Conservation (phyloP, 2,329 filamentous ascomycete species). For the Ramularia collo-cygni region DNA sequence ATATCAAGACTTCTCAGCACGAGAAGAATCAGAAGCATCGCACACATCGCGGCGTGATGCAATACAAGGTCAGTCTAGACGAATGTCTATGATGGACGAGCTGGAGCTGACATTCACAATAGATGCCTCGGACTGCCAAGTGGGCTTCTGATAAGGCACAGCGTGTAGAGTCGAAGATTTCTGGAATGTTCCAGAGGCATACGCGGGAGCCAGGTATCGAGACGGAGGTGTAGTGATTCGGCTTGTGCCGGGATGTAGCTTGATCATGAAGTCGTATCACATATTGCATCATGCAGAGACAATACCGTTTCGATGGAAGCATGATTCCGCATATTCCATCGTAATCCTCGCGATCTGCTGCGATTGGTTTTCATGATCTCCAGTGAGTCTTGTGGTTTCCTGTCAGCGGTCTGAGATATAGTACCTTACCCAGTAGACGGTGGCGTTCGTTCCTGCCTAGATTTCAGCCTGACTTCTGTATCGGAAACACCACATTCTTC, state of each 20-base stretch:
- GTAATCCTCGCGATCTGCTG: no score
- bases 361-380: no score
- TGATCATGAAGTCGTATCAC: no score
- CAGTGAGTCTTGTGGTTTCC: no score
- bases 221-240: constrained; percentile 50
- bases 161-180: constrained; percentile 41
- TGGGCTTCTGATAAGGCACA: constrained; percentile 55
- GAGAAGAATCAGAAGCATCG: constrained; percentile 56
- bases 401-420: no score
- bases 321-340: no score
- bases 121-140: constrained; percentile 48
- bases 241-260: background rate
- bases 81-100: background rate
- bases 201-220: constrained; percentile 56
- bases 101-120: constrained; percentile 20
- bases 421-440: no score
- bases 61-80: constrained; percentile 49
- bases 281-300: no score
- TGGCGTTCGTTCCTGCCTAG: no score
- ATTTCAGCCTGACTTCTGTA: no score
- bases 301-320: no score
- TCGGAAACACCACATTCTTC: no score
- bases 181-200: constrained; percentile 49
- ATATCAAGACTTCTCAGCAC: constrained; percentile 54
- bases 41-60: constrained; percentile 64